Evolutionary conservation across 805 yeast species (phyloP).

Genomic region (Lipomyces yamadae): DNA sequence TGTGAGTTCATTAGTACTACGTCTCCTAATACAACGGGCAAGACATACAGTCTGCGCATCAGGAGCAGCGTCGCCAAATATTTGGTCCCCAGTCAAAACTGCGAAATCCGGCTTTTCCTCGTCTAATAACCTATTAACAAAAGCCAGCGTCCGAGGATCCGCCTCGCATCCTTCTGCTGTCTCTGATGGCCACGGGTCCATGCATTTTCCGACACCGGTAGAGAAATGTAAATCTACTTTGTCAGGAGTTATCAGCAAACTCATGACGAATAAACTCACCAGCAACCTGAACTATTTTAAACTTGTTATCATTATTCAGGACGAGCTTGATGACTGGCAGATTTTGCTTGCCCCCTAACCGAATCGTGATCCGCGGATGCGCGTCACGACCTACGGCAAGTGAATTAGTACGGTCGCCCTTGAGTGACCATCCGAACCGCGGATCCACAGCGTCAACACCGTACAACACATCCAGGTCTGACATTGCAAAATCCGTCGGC

Average conservation of each 20-base stretch:
- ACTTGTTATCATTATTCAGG: constrained; percentile 54
- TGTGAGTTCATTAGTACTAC: not conserved
- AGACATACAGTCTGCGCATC: constrained; percentile 70
- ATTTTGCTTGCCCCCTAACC: constrained; percentile 33
- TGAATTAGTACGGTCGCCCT: constrained; percentile 37
- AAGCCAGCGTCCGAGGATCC: constrained; percentile 69
- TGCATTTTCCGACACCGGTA: constrained; percentile 80
- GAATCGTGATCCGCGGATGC: constrained; percentile 43
- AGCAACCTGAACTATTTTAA: constrained; percentile 85
- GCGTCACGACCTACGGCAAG: constrained; percentile 38
- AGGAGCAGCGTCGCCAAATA: constrained; percentile 77
- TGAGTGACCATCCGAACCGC: constrained; percentile 66
- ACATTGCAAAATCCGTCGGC: constrained; percentile 49
- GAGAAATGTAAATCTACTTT: constrained; percentile 70
- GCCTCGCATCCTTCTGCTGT: constrained; percentile 66
- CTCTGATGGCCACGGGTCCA: constrained; percentile 53
- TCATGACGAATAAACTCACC: constrained; percentile 43
- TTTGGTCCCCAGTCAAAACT: constrained; percentile 88
- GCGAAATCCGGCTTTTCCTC: constrained; percentile 83
- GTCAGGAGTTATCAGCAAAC: not conserved
- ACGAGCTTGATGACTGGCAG: constrained; percentile 45
- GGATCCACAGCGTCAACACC: constrained; percentile 79
- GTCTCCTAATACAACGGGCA: not conserved
- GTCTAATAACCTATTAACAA: constrained; percentile 67
- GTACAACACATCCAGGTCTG: constrained; percentile 70